These are phyloP conservation scores for Gautieria morchelliformis DNA, from an alignment of 768 basidiomycete genomes.

Conservation along the genomic window DNA sequence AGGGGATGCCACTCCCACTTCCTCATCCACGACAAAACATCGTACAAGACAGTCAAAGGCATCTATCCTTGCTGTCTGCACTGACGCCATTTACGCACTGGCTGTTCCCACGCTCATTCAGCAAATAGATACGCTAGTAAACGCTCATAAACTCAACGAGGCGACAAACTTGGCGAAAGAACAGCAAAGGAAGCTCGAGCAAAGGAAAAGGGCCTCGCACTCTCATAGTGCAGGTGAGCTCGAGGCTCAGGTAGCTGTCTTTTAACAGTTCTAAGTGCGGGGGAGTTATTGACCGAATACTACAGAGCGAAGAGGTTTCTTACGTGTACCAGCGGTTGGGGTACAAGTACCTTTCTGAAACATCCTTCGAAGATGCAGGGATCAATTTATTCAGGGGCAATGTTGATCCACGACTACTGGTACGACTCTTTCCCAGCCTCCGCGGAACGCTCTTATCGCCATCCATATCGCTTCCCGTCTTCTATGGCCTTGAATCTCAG, in stretches of 20 bases:
- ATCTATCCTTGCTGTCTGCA: neutral
- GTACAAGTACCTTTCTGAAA: slow-evolving; percentile 68
- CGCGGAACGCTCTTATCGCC: slow-evolving; percentile 43
- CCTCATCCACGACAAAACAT: neutral
- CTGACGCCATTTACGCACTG: slow-evolving; percentile 3
- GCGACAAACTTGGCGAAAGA: slow-evolving; percentile 53
- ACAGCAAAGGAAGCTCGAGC: slow-evolving; percentile 47
- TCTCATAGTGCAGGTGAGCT: slow-evolving; percentile 45
- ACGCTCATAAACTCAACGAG: slow-evolving; percentile 55
- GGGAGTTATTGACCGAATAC: neutral
- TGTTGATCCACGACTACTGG: slow-evolving; percentile 73
- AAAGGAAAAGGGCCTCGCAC: slow-evolving; percentile 29
- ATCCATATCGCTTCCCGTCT: slow-evolving; percentile 56
- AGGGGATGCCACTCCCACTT: neutral
- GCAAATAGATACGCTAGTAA: slow-evolving; percentile 61
- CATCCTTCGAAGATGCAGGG: slow-evolving; percentile 76
- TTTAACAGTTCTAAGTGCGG: neutral
- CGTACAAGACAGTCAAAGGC: neutral
- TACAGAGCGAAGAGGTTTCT: slow-evolving; percentile 55
- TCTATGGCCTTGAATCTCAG: slow-evolving; percentile 61
- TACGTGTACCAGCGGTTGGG: slow-evolving; percentile 80
- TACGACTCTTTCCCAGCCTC: slow-evolving; percentile 75
- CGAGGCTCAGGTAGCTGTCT: neutral
- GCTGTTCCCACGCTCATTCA: slow-evolving; percentile 54
- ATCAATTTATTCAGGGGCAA: slow-evolving; percentile 69